Conservation (phyloP, 2,329 filamentous ascomycete genomes). For the Alternaria novae-zelandiae region DNA sequence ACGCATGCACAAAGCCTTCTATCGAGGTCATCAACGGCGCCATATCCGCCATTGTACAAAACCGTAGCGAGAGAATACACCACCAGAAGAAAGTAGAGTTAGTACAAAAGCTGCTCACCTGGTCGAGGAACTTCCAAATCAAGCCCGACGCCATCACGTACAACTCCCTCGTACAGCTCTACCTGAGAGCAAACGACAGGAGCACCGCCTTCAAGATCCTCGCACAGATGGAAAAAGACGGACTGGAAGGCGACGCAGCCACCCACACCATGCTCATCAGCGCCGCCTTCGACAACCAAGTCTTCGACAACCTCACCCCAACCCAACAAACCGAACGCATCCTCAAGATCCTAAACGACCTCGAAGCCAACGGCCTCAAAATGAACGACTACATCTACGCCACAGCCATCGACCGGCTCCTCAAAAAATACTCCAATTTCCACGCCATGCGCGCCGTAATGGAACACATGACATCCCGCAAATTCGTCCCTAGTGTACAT, state of each 20-base stretch:
- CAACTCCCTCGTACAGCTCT: slow-evolving; percentile 71
- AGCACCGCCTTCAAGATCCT: slow-evolving; percentile 62
- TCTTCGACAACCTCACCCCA: slow-evolving; percentile 50
- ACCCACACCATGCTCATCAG: slow-evolving; percentile 79
- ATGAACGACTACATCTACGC: slow-evolving; percentile 70
- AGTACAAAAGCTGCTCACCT: slow-evolving; percentile 49
- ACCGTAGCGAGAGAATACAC: slow-evolving; percentile 32
- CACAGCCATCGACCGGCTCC: slow-evolving; percentile 71
- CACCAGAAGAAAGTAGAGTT: slow-evolving; percentile 51
- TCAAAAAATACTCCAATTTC: slow-evolving; percentile 56
- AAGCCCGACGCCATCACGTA: slow-evolving; percentile 60
- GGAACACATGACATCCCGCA: slow-evolving; percentile 63
- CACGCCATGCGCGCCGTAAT: slow-evolving; percentile 66
- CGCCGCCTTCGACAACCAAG: slow-evolving; percentile 59
- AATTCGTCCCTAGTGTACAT: slow-evolving; percentile 64
- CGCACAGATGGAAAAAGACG: slow-evolving; percentile 62
- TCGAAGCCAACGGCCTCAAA: slow-evolving; percentile 63
- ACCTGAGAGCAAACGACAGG: slow-evolving; percentile 59
- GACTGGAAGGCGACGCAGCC: slow-evolving; percentile 66
- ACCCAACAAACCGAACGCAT: slow-evolving; percentile 62
- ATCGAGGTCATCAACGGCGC: slow-evolving; percentile 73
- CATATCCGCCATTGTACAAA: slow-evolving; percentile 65
- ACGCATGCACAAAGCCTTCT: slow-evolving; percentile 62
- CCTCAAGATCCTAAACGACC: slow-evolving; percentile 59
- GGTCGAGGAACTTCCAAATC: slow-evolving; percentile 54